These are phyloP conservation scores for Yarrowia galli DNA, from an alignment of 1,139 yeast species.

Conservation along the genomic window DNA sequence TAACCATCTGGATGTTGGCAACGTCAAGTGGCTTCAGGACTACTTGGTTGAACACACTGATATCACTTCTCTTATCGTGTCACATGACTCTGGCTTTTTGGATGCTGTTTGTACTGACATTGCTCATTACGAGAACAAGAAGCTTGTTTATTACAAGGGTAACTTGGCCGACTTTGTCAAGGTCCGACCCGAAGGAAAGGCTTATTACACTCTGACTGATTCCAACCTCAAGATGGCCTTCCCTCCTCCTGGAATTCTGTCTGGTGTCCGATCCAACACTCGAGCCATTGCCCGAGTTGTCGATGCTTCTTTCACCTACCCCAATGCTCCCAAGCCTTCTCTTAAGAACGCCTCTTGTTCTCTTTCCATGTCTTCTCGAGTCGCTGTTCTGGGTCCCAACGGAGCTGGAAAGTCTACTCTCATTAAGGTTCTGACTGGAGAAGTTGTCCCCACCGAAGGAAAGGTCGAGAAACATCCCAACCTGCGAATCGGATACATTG, in stretches of 20 bases:
- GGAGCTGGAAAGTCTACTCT: conserved; percentile 99
- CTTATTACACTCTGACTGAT: conserved; percentile 95
- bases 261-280: conserved; percentile 94
- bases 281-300: conserved; percentile 93
- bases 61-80: conserved; percentile 92
- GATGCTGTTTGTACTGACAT: conserved; percentile 96
- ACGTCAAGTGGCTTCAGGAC: conserved; percentile 93
- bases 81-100: conserved; percentile 96
- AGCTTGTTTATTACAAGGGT: conserved; percentile 94
- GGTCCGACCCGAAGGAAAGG: conserved; percentile 93
- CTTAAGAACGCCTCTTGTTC: conserved; percentile 82
- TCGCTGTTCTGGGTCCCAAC: conserved; percentile 95
- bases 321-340: conserved; percentile 88
- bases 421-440: conserved; percentile 91
- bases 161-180: conserved; percentile 91
- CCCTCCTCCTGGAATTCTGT: conserved; percentile 97
- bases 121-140: conserved; percentile 94
- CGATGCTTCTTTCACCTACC: conserved; percentile 86
- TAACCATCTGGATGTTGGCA: conserved; percentile 93
- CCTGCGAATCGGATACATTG: conserved; percentile 96
- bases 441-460: conserved; percentile 83
- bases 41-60: conserved; percentile 81
- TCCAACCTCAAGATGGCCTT: conserved; percentile 94
- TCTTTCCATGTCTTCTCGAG: conserved; percentile 89
- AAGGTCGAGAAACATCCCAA: conserved; percentile 97